Conservation (phyloP, 164 flowering plant genomes). For the Pachysandra terminalis region DNA sequence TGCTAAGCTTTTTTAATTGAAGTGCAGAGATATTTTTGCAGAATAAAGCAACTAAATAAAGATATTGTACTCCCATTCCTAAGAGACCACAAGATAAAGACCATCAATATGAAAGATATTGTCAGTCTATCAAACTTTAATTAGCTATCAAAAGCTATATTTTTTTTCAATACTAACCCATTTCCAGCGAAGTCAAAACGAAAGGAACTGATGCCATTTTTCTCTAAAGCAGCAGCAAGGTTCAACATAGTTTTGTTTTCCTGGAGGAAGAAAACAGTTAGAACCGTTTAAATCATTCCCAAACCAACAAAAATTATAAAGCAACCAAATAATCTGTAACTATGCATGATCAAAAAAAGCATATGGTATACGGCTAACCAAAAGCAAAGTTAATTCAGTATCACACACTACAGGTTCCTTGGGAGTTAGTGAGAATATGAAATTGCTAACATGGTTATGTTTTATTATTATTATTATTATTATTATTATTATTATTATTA, state of each 20-base stretch:
- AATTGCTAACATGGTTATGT: too few relatives aligned
- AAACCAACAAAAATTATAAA: background rate
- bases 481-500: too few relatives aligned
- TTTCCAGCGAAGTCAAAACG: conserved; percentile 90
- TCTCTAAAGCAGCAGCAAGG: conserved; percentile 52
- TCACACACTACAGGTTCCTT: too few relatives aligned
- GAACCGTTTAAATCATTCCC: background rate
- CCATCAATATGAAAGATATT: too few relatives aligned
- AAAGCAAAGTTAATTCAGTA: background rate
- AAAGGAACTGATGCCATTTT: conserved; percentile 65
- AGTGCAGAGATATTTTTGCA: too few relatives aligned
- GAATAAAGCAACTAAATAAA: too few relatives aligned
- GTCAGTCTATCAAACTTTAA: background rate
- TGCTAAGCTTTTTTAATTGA: too few relatives aligned
- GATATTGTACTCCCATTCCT: too few relatives aligned
- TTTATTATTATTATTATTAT: too few relatives aligned
- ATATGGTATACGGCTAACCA: background rate
- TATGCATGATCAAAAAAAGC: background rate
- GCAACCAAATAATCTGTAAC: background rate
- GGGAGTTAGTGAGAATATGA: too few relatives aligned
- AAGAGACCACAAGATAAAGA: too few relatives aligned
- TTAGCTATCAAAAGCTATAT: background rate
- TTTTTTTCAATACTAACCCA: conserved; percentile 45
- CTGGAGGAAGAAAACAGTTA: conserved; percentile 31
- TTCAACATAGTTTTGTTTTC: conserved; percentile 37